A percentile compares a stretch with the other conserved stretches of the same genome.
Conservation (phyloP, 2,329 filamentous ascomycete genomes). For the Bipolaris sorokiniana region DNA sequence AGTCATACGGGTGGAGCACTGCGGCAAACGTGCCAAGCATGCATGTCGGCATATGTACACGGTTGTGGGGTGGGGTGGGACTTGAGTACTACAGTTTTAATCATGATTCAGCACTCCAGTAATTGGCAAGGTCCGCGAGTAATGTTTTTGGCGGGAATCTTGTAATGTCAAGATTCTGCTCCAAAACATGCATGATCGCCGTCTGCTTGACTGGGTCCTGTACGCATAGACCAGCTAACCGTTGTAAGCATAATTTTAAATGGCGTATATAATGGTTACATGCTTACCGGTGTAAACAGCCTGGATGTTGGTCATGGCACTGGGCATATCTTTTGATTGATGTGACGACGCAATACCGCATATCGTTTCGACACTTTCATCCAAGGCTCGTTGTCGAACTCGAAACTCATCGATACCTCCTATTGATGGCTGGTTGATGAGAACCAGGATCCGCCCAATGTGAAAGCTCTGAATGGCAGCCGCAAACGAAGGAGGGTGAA, state of each 20-base stretch:
- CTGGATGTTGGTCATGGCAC: conserved; percentile 38
- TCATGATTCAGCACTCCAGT: conserved; percentile 36
- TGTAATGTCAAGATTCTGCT: conserved; percentile 36
- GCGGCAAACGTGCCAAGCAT: no score
- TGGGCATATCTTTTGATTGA: conserved; percentile 34
- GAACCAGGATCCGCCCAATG: conserved; percentile 60
- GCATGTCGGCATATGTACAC: no score
- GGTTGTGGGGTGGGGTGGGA: no score
- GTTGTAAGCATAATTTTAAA: conserved; percentile 5
- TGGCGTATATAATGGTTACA: background rate
- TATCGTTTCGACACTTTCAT: conserved; percentile 57
- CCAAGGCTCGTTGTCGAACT: conserved; percentile 52
- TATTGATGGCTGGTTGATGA: conserved; percentile 59
- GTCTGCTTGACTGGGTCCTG: conserved; percentile 36
- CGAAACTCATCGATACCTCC: conserved; percentile 59
- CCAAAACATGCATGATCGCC: conserved; percentile 35
- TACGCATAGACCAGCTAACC: conserved; percentile 39
- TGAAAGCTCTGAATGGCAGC: conserved; percentile 60
- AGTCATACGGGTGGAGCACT: no score
- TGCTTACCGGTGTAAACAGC: conserved; percentile 41
- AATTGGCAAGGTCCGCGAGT: conserved; percentile 35
- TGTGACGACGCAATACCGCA: conserved; percentile 58
- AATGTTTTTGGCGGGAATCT: conserved; percentile 41
- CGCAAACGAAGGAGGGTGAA: conserved; percentile 42
- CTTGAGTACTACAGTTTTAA: background rate